Percentiles rank a stretch among this genome's conserved stretches.
These are phyloP conservation scores for Cylindrotheca closterium DNA, from an alignment of 108 stramenopile genomes.

Conservation along the genomic window DNA sequence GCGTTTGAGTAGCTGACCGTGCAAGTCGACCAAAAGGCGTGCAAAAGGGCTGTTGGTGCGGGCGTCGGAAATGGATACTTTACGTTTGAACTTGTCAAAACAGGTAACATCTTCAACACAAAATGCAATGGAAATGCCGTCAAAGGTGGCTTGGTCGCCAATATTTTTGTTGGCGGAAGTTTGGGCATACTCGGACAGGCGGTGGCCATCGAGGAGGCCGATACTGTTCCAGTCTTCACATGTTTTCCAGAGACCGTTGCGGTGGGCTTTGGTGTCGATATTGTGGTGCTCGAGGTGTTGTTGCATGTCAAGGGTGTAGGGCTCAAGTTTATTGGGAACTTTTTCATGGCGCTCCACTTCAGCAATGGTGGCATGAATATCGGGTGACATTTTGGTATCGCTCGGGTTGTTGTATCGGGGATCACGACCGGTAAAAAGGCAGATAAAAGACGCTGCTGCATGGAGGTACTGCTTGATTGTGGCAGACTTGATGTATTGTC, in stretches of 20 bases:
- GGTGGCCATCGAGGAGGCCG: background rate
- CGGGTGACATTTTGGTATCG: background rate
- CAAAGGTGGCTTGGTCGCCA: background rate
- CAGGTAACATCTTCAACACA: background rate
- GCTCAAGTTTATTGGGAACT: slow-evolving; percentile 1
- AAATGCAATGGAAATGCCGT: background rate
- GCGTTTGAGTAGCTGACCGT: too few relatives aligned
- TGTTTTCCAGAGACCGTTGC: background rate
- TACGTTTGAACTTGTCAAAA: background rate
- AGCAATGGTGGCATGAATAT: background rate
- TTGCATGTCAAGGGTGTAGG: background rate
- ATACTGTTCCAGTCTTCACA: background rate
- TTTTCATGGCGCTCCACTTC: background rate
- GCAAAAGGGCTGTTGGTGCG: background rate
- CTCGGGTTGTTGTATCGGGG: background rate
- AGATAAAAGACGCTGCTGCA: background rate
- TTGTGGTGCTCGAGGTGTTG: background rate
- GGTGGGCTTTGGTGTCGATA: background rate
- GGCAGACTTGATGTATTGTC: background rate
- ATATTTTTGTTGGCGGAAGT: background rate
- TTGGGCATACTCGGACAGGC: background rate
- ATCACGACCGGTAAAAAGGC: background rate
- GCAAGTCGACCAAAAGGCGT: too few relatives aligned
- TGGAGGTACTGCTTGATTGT: slow-evolving; percentile 5
- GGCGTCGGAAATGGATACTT: background rate